phyloP scores from a whole-genome alignment of 306 rosid species.

The Cucumis cinereus region DNA sequence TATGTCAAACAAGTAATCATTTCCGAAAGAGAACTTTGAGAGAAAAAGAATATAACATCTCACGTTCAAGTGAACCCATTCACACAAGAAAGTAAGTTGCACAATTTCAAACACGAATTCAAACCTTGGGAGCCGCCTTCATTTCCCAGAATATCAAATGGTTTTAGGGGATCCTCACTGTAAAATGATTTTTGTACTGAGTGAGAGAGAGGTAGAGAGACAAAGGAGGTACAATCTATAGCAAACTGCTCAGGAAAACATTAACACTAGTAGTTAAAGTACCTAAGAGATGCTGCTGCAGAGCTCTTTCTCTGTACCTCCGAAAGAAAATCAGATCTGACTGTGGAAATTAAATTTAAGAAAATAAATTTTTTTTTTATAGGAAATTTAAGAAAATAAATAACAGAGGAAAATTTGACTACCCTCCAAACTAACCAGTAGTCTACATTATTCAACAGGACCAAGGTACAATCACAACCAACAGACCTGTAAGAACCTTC shows the following conservation, averaged over 20 bases:
- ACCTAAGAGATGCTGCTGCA: constrained; percentile 40
- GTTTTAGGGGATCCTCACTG: constrained; percentile 53
- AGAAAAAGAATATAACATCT: neutral
- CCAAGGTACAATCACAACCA: neutral
- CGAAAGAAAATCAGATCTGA: constrained; percentile 78
- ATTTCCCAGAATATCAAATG: constrained; percentile 57
- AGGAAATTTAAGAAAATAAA: constrained; percentile 2
- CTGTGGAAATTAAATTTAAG: constrained; percentile 28
- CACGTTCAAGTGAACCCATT: neutral
- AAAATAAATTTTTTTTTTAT: no score
- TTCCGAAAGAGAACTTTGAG: neutral
- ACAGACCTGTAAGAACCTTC: constrained; percentile 90
- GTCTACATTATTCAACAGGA: neutral
- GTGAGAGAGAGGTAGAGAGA: constrained; percentile 12
- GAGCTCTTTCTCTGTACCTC: constrained; percentile 67
- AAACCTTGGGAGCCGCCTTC: constrained; percentile 66
- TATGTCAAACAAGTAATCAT: constrained; percentile 10
- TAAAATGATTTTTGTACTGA: neutral
- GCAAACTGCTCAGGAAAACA: neutral
- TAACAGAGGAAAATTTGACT: neutral
- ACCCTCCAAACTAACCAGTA: neutral
- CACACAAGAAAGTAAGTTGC: neutral
- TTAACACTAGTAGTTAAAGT: neutral
- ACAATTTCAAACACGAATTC: constrained; percentile 7
- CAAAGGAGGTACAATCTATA: constrained; percentile 2